Evolutionary conservation across 805 yeast genomes (phyloP).

Genomic region (Zygotorulaspora danielsina): DNA sequence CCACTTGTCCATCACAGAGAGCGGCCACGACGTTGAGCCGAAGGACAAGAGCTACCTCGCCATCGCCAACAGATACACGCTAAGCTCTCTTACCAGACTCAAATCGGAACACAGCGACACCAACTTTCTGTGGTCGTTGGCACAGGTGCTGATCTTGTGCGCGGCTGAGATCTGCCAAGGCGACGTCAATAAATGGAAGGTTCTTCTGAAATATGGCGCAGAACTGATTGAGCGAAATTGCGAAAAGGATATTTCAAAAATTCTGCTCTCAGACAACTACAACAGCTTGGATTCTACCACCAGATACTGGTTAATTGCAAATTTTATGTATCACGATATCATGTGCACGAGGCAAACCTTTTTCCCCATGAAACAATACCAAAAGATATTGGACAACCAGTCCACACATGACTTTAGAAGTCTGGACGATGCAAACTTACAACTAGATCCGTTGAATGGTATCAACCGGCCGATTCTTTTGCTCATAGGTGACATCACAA

Average conservation of each 20-base stretch:
- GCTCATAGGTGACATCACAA: constrained; percentile 63
- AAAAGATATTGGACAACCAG: constrained; percentile 40
- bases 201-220: constrained; percentile 62
- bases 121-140: constrained; percentile 38
- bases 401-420: constrained; percentile 1
- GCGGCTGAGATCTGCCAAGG: constrained; percentile 85
- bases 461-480: constrained; percentile 65
- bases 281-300: constrained; percentile 25
- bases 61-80: constrained; percentile 23
- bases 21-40: constrained; percentile 3
- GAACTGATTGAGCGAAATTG: constrained; percentile 57
- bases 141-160: constrained; percentile 61
- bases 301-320: constrained; percentile 67
- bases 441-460: constrained; percentile 69
- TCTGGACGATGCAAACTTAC: constrained; percentile 31
- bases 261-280: constrained; percentile 50
- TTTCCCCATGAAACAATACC: constrained; percentile 59
- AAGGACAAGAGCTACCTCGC: constrained; percentile 16
- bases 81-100: constrained; percentile 17
- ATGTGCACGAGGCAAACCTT: constrained; percentile 64
- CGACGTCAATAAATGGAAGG: constrained; percentile 72
- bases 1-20: constrained; percentile 22
- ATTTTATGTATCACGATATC: constrained; percentile 78
- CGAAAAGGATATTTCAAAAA: constrained; percentile 42
- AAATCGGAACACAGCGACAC: constrained; percentile 8